Base-by-base conservation (phyloP, 2,329 filamentous ascomycete genomes). In the Arachnomyces sp. region DNA sequence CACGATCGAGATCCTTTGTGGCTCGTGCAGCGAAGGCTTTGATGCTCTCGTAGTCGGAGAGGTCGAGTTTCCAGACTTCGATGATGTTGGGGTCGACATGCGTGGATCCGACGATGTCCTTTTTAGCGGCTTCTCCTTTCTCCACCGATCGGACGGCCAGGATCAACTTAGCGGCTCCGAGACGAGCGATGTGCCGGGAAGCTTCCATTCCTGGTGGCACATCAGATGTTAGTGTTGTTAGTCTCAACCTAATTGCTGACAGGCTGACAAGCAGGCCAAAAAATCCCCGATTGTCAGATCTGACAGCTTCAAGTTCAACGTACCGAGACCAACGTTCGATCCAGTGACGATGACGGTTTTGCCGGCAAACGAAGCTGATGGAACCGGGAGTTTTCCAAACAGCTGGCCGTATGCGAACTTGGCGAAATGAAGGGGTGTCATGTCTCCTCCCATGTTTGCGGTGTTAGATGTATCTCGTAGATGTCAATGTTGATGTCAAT, bases 121-220 rank as follows among this genome's bases (percentile, higher is more conserved):
- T 42, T 28, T 62, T 63, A 0, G 72, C 71, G 2, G 43, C 52
- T 28, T 60, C 48, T 16, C 63, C 64, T 33, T 61, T 61, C 1
- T 40, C 42, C 3, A 48, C 31, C 15, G 48, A 56, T 30, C 65
- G 59, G 7, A 65, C 62, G 3, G 57, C 66, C 2, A 68, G 46
- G 40, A 68, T 64, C 16, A 69, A 42, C 44, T 55, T 59, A 4
- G 46, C 34, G 11, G 56, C 55, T 7, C 53, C 51, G 3, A 65
- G 56, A 2, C 52, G 51, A 14, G 52, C 50, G 36, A 66, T 51
- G 37, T 68, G 61, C 1, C 53, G 53, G 7, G 60, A 57, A 30
- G 62, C 60, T 52, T 68, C 64, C 28, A 60, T 49, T 3, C 65
- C 66, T 25, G 9, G 9, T 5, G 9, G 21, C 9, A 5, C 5